phyloP scores from a whole-genome alignment of 1,139 yeast genomes.

The Suhomyces terraborum region DNA sequence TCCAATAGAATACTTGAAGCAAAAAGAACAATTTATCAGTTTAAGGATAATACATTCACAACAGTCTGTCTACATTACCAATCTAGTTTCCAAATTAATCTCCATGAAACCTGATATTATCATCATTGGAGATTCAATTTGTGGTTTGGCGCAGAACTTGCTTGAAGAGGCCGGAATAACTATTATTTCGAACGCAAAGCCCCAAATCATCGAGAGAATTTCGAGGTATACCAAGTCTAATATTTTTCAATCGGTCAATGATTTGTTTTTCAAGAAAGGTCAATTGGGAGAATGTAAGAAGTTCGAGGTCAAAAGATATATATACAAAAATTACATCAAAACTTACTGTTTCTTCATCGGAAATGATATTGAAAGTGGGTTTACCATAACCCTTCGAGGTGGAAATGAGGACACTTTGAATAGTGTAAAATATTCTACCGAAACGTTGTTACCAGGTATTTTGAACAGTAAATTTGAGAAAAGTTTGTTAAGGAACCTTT shows the following conservation, averaged over 20 bases:
- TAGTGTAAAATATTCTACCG: constrained; percentile 75
- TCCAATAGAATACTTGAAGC: constrained; percentile 81
- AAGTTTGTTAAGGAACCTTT: constrained; percentile 73
- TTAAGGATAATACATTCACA: constrained; percentile 85
- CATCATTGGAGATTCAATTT: constrained; percentile 76
- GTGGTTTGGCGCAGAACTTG: constrained; percentile 77
- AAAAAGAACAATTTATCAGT: constrained; percentile 74
- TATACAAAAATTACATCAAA: constrained; percentile 57
- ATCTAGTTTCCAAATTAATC: constrained; percentile 75
- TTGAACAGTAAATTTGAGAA: constrained; percentile 81
- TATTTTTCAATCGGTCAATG: constrained; percentile 56
- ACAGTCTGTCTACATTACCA: constrained; percentile 80
- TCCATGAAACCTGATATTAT: constrained; percentile 80
- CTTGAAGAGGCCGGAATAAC: constrained; percentile 76
- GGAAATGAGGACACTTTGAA: constrained; percentile 59
- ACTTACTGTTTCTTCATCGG: constrained; percentile 80
- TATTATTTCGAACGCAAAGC: constrained; percentile 78
- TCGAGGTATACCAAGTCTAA: constrained; percentile 84
- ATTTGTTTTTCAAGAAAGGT: constrained; percentile 51
- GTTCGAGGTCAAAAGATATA: constrained; percentile 71
- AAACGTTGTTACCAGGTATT: constrained; percentile 74
- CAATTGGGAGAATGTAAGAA: constrained; percentile 70
- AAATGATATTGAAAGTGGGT: constrained; percentile 71
- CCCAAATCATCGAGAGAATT: constrained; percentile 77
- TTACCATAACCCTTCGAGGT: constrained; percentile 83